Base-by-base conservation (phyloP, 2,329 filamentous ascomycete species). In the Knufia petricola region DNA sequence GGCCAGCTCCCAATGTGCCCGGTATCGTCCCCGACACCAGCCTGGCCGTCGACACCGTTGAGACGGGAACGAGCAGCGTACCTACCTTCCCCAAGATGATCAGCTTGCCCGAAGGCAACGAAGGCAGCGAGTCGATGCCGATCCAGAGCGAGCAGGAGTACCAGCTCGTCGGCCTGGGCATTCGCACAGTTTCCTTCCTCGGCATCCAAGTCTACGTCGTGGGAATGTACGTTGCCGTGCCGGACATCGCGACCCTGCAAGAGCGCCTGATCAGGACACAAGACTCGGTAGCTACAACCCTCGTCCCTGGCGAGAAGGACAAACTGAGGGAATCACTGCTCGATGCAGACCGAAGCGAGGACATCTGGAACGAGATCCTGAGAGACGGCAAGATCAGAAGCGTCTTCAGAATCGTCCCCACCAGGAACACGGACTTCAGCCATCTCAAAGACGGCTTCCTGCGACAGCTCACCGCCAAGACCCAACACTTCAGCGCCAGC, bases 401-500 rank as follows among this genome's bases (percentile, higher is more conserved):
- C 21, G 78, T 82, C 0, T 81, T 94, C 68, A 78, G 90, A 39
- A 84, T 98, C 54, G 81, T 90, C 2, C 92, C 92, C 0, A 88
- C 87, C n/a, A 77, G 87, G 31, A 88, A 94, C 66, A 98, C 92
- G 15, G 89, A 96, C 66, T 96, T 95, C 66, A 80, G 83, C 56
- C 92, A 98, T 65, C 67, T 98, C 53, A 79, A 90, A 34, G 92
- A 98, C 62, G 92, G 86, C 1, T 94, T 89, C 71, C 86, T 95
- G 51, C 79, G 88, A 4, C 85, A 86, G 19, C 84, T 98, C 55
- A 85, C 85, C 47, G 82, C 78, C 7, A 79, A 84, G 28, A 82
- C 84, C 2, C 74, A 81, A 54, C 72, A 74, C 19, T 71, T 72
- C 1, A 72, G 76, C 32, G 70, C 76, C 34, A 67, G 69, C 46